These are phyloP conservation scores for Helotiales sp. DNA, from an alignment of 2,329 filamentous ascomycete genomes.

Conservation along the genomic window DNA sequence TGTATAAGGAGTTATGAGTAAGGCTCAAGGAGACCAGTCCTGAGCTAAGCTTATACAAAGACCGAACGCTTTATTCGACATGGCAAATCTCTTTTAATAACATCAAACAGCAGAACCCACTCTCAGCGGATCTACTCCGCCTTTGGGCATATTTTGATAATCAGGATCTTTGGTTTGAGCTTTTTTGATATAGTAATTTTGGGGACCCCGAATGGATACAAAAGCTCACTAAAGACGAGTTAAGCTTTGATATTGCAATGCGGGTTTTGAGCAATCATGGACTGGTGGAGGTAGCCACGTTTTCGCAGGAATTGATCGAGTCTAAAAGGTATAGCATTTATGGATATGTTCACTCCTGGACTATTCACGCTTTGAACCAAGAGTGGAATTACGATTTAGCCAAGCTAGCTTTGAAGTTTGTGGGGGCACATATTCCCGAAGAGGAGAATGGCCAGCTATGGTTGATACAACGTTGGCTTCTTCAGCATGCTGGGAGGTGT, in stretches of 20 bases:
- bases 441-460: conserved; percentile 2
- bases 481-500: background rate
- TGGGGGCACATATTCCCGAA: conserved; percentile 10
- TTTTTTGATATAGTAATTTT: conserved; percentile 16
- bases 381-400: conserved; percentile 16
- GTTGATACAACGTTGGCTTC: background rate
- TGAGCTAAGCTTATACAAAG: conserved; percentile 17
- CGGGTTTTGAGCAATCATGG: conserved; percentile 14
- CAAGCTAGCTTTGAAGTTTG: conserved; percentile 15
- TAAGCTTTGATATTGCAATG: conserved; percentile 15
- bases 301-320: conserved; percentile 15
- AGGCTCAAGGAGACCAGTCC: conserved; percentile 15
- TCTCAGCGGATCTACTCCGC: conserved; percentile 16
- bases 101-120: conserved; percentile 4
- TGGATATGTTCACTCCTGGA: conserved; percentile 19
- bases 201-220: conserved; percentile 7
- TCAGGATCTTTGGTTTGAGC: conserved; percentile 23
- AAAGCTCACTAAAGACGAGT: conserved; percentile 20
- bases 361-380: conserved; percentile 19
- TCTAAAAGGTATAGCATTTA: conserved; percentile 20
- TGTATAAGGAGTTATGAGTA: conserved; percentile 18
- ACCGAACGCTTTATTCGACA: conserved; percentile 18
- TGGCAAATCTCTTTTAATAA: conserved; percentile 20
- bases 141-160: conserved; percentile 21
- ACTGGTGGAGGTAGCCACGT: conserved; percentile 11